phyloP scores from a whole-genome alignment of 2,329 filamentous ascomycete genomes.

The Hypomyces perniciosus region DNA sequence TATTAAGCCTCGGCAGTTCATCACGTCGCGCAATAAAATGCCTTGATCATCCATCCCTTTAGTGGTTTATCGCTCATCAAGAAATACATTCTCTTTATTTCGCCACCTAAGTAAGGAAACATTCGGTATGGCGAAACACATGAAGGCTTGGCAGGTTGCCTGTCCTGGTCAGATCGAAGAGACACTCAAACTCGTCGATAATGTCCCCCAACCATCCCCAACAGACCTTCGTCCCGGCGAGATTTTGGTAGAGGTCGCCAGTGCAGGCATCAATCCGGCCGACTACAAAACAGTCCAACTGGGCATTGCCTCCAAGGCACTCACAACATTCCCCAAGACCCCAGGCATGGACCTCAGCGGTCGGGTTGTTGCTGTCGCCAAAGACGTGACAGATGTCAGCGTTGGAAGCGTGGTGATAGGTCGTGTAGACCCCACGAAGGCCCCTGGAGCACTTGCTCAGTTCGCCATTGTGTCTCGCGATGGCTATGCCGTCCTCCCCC shows the following conservation, averaged over 20 bases:
- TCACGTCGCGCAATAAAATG: no score
- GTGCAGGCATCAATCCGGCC: constrained; percentile 41
- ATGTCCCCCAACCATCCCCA: constrained; percentile 3
- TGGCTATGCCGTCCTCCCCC: constrained; percentile 32
- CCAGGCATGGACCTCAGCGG: constrained; percentile 49
- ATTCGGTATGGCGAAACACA: constrained; percentile 16
- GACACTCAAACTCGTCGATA: constrained; percentile 19
- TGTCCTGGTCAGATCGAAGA: constrained; percentile 21
- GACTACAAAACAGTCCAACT: constrained; percentile 44
- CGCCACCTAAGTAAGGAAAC: no score
- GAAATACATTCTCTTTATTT: no score
- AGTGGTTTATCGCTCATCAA: no score
- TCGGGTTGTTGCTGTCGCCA: constrained; percentile 33
- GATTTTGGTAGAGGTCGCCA: constrained; percentile 38
- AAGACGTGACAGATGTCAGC: constrained; percentile 24
- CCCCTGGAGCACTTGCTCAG: constrained; percentile 38
- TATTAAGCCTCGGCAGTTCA: no score
- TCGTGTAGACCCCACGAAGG: constrained; percentile 21
- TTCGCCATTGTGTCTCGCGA: constrained; percentile 32
- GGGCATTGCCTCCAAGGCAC: constrained; percentile 29
- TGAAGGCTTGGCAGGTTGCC: constrained; percentile 25
- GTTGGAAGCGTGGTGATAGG: constrained; percentile 41
- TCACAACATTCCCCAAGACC: constrained; percentile 33
- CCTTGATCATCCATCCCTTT: no score
- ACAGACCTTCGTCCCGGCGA: constrained; percentile 15